phyloP scores from a whole-genome alignment of 2,329 filamentous ascomycete genomes.

The Westerdykella aurantiaca region DNA sequence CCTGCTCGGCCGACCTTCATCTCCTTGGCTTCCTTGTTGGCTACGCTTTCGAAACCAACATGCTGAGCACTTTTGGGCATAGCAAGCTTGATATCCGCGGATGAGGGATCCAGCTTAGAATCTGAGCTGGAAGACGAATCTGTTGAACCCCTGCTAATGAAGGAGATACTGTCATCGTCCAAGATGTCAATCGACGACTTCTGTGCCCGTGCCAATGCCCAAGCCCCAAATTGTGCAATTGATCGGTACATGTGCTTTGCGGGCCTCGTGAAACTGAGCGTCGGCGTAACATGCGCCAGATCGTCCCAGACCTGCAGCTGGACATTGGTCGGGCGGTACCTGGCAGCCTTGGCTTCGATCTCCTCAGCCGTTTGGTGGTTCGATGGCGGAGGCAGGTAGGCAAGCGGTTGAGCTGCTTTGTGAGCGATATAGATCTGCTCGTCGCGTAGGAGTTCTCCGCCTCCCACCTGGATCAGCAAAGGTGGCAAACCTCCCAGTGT shows the following conservation, averaged over 20 bases:
- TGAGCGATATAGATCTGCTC: constrained; percentile 95
- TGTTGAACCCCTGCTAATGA: constrained; percentile 58
- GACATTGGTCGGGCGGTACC: constrained; percentile 79
- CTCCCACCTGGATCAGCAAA: constrained; percentile 77
- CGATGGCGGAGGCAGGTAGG: constrained; percentile 58
- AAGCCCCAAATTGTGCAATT: constrained; percentile 87
- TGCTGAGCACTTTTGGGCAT: constrained; percentile 13
- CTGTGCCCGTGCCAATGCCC: constrained; percentile 80
- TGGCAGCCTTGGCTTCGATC: constrained; percentile 59
- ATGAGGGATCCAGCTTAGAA: constrained; percentile 14
- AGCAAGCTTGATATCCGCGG: constrained; percentile 19
- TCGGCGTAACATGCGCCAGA: constrained; percentile 85
- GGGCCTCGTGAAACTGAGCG: constrained; percentile 90
- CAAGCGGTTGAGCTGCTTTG: constrained; percentile 78
- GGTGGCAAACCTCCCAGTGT: constrained; percentile 87
- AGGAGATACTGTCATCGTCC: constrained; percentile 69
- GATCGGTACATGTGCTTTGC: constrained; percentile 95
- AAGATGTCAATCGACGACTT: constrained; percentile 72
- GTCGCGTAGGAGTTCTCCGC: constrained; percentile 82
- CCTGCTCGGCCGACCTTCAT: constrained; percentile 72
- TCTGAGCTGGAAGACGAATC: constrained; percentile 10
- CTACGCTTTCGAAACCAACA: constrained; percentile 16
- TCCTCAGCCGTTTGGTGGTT: constrained; percentile 46
- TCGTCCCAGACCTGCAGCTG: constrained; percentile 96
- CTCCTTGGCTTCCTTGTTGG: constrained; percentile 9